Evolutionary conservation across 1,139 yeast species (phyloP).

Genomic region (Hyphopichia pseudoburtonii): DNA sequence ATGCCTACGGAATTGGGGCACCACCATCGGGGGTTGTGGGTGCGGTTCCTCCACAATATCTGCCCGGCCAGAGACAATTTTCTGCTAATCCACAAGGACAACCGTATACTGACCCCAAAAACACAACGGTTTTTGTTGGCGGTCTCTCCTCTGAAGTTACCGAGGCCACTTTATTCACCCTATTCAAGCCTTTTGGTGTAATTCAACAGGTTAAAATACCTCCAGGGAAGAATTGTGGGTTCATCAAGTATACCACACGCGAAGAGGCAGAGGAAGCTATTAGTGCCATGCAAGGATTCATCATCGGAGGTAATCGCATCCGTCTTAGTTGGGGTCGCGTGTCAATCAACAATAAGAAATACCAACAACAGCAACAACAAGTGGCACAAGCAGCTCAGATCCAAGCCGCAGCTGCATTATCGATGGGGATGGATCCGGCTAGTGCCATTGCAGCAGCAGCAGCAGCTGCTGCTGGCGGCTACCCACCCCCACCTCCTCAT

Average conservation of each 20-base stretch:
- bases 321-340: slow-evolving; percentile 88
- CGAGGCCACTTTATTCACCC: slow-evolving; percentile 71
- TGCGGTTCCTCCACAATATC: neutral
- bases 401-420: slow-evolving; percentile 36
- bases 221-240: slow-evolving; percentile 91
- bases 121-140: slow-evolving; percentile 94
- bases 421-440: slow-evolving; percentile 39
- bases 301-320: slow-evolving; percentile 82
- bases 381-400: slow-evolving; percentile 34
- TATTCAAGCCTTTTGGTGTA: slow-evolving; percentile 82
- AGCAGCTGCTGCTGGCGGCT: slow-evolving; percentile 24
- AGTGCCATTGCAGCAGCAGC: slow-evolving; percentile 28
- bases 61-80: neutral
- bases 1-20: too few species aligned
- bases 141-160: slow-evolving; percentile 76
- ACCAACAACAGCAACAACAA: slow-evolving; percentile 35
- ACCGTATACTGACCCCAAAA: slow-evolving; percentile 68
- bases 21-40: too few species aligned
- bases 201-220: slow-evolving; percentile 87
- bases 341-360: slow-evolving; percentile 32
- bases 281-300: slow-evolving; percentile 88
- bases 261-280: slow-evolving; percentile 90
- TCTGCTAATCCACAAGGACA: slow-evolving; percentile 2
- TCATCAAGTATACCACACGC: slow-evolving; percentile 76
- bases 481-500: slow-evolving; percentile 8